Percentiles rank a stretch among this genome's conserved stretches.
Conservation (phyloP, 2,329 filamentous ascomycete genomes). For the Beauveria medogensis region DNA sequence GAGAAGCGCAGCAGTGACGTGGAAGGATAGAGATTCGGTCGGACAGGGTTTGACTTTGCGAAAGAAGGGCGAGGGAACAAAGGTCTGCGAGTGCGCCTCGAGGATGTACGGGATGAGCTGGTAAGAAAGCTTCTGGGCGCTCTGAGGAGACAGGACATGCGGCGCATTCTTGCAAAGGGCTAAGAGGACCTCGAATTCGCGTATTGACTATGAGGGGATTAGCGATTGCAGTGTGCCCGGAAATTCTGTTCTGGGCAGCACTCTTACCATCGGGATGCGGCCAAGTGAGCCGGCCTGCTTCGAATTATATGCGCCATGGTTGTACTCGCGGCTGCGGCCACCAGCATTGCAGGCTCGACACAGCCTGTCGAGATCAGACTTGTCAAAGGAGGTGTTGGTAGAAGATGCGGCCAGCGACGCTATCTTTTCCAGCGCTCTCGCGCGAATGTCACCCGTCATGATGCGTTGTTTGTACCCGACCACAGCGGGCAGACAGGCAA, state of each 20-base stretch:
- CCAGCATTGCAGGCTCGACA: slow-evolving; percentile 49
- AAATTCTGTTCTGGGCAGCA: not conserved
- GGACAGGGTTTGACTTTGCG: slow-evolving; percentile 78
- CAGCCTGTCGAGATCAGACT: slow-evolving; percentile 54
- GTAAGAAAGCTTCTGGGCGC: slow-evolving; percentile 68
- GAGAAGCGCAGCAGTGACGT: slow-evolving; percentile 74
- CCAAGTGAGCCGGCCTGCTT: slow-evolving; percentile 36
- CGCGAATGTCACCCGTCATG: slow-evolving; percentile 51
- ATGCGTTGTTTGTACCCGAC: slow-evolving; percentile 9
- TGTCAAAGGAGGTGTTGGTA: slow-evolving; percentile 46
- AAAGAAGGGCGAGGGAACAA: slow-evolving; percentile 74
- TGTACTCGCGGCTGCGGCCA: slow-evolving; percentile 35
- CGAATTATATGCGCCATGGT: slow-evolving; percentile 34
- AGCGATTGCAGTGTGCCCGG: not conserved
- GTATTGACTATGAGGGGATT: slow-evolving; percentile 55
- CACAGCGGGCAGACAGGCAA: not conserved
- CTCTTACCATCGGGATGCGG: slow-evolving; percentile 51
- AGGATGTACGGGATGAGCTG: slow-evolving; percentile 80
- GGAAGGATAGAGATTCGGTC: slow-evolving; percentile 73
- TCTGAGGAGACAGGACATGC: slow-evolving; percentile 58
- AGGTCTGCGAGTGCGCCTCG: slow-evolving; percentile 71
- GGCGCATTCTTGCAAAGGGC: slow-evolving; percentile 87
- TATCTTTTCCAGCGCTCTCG: slow-evolving; percentile 57
- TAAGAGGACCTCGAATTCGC: slow-evolving; percentile 86
- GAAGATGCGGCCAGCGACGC: slow-evolving; percentile 52